Conservation (phyloP, 1,139 yeast species). For the Pichia sp. region DNA sequence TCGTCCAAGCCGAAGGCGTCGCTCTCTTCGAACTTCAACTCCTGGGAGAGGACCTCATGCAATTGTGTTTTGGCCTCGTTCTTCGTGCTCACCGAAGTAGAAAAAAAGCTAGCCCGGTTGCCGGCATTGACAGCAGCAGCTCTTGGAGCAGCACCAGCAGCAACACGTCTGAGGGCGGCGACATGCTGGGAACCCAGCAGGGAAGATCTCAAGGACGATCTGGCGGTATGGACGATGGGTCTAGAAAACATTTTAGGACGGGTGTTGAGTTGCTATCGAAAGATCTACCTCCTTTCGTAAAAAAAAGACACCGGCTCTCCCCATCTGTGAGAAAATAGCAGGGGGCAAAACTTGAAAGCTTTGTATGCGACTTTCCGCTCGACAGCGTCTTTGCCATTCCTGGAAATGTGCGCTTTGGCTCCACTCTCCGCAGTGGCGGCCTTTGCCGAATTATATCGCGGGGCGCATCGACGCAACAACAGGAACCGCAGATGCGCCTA, state of each 20-base stretch:
- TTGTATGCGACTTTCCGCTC: not conserved
- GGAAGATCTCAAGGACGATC: constrained; percentile 20
- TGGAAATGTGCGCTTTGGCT: not conserved
- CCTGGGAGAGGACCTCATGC: constrained; percentile 23
- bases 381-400: not conserved
- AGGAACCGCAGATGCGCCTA: too few relatives aligned
- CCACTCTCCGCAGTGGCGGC: too few relatives aligned
- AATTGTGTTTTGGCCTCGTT: constrained; percentile 26
- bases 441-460: too few relatives aligned
- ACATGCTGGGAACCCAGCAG: not conserved
- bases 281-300: not conserved
- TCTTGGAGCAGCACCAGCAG: not conserved
- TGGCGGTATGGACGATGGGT: constrained; percentile 25
- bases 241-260: constrained; percentile 25
- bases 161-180: not conserved
- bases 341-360: not conserved
- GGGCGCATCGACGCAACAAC: too few relatives aligned
- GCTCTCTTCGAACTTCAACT: constrained; percentile 31
- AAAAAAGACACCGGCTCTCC: too few relatives aligned
- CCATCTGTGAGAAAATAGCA: too few relatives aligned
- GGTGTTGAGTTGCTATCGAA: not conserved
- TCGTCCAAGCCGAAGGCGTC: constrained; percentile 33
- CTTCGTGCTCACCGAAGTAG: constrained; percentile 21
- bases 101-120: constrained; percentile 17
- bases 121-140: constrained; percentile 1